Conservation (phyloP, 768 basidiomycete species). For the Phylloporus arenicola region DNA sequence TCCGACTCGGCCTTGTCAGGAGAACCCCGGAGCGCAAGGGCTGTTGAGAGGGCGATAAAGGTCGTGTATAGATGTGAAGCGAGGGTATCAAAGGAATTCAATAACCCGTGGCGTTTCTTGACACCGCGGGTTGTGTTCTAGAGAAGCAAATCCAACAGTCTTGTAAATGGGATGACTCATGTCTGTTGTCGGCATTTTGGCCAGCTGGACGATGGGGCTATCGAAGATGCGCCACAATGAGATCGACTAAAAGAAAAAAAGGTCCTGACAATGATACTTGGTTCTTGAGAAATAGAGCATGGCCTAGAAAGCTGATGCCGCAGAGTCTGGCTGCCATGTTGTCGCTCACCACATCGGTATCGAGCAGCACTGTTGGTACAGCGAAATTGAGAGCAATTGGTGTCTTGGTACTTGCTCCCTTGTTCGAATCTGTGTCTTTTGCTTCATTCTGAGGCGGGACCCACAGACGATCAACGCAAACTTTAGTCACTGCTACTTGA, state of each 20-base stretch:
- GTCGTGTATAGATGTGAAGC: constrained; percentile 71
- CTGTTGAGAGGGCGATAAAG: constrained; percentile 65
- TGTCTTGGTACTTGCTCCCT: not conserved
- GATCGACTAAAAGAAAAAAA: not conserved
- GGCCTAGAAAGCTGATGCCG: constrained; percentile 55
- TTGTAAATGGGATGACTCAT: constrained; percentile 23
- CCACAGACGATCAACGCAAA: too few species aligned
- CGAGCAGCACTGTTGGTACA: constrained; percentile 42
- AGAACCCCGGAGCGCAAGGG: constrained; percentile 41
- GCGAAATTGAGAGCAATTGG: constrained; percentile 4
- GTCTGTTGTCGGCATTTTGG: constrained; percentile 45
- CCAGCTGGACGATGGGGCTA: constrained; percentile 65
- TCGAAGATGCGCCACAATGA: not conserved
- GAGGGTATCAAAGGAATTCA: constrained; percentile 65
- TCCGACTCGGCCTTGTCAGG: not conserved
- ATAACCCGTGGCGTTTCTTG: constrained; percentile 57
- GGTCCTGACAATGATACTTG: constrained; percentile 70
- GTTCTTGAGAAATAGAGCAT: constrained; percentile 71
- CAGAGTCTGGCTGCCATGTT: constrained; percentile 61
- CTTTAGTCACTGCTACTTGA: too few species aligned
- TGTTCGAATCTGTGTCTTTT: not conserved
- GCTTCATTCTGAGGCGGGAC: not conserved
- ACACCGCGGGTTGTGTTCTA: constrained; percentile 45
- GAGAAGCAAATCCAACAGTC: not conserved
- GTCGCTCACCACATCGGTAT: constrained; percentile 49